Evolutionary conservation across 768 basidiomycete genomes (phyloP), one percentile per base, ranked within the genome.

Genomic region (Russula lepida): DNA sequence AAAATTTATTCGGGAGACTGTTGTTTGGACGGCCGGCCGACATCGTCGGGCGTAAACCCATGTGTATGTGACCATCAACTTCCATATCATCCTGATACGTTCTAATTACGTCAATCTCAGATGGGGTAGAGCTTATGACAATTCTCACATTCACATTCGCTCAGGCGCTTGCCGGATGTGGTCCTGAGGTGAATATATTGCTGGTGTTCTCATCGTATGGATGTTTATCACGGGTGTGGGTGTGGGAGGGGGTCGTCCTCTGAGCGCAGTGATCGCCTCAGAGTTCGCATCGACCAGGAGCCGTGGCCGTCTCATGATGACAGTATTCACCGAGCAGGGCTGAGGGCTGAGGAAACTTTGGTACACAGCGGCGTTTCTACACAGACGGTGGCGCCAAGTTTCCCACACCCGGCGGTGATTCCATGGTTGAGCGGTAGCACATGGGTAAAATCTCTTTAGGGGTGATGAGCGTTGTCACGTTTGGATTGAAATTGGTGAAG

Each of bases 331-430:
- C 0, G 73, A 80, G 41, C 92, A 95, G 66, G 92, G 92, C n/a
- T 95, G 88, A 95, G 66, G 92, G 92, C n/a, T 95, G 88, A 86
- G 92, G 92, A 55, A 85, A 91, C 73, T 83, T 92, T 64, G 69
- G 87, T 86, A 64, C 66, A 74, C 19, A 35, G 13, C 21, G 13
- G 13, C 6, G 6, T 33, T 50, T 35, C 11, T 21, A 12, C 33
- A 0, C 2, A 2, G 19, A n/a, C 0, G 2, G n/a, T 73, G 37
- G 78, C 77, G n/a, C 78, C 78, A 33, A 72, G 50, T 63, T 79
- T 79, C 37, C 78, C 78, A 44, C 68, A 68, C 1, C 77, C 78
- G 1, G 78, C 78, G 1, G 74, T 72, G 62, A 79, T 73, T 19
- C 78, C 78, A 61, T 78, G 2, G 75, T 74, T 4, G 74, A 73